A percentile compares a stretch with the other conserved stretches of the same genome.
Evolutionary conservation across 2,329 filamentous ascomycete genomes (phyloP).

Genomic region (Ceratocystis lukuohia): DNA sequence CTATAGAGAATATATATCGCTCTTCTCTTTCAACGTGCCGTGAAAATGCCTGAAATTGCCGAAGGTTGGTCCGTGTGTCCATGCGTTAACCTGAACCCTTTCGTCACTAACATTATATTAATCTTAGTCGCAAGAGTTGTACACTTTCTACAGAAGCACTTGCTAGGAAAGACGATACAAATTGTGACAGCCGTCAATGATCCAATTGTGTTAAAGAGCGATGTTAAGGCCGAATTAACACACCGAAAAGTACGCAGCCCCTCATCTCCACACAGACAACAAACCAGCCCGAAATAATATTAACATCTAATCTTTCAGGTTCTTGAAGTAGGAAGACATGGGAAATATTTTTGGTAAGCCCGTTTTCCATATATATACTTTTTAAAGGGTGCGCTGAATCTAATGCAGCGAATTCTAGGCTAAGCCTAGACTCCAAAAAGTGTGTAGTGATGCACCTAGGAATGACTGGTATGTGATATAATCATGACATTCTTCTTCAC

Average conservation of each 20-base stretch:
- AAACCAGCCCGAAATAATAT: neutral
- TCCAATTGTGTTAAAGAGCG: conserved; percentile 73
- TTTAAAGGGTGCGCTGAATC: neutral
- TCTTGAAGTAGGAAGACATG: conserved; percentile 62
- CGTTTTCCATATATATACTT: neutral
- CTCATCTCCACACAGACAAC: neutral
- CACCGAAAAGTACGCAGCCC: conserved; percentile 1
- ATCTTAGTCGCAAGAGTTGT: conserved; percentile 63
- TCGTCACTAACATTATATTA: neutral
- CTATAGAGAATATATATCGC: too few species aligned
- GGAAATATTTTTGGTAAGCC: conserved; percentile 82
- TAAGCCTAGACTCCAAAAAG: conserved; percentile 55
- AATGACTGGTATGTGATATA: conserved; percentile 40
- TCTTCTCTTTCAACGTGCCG: too few species aligned
- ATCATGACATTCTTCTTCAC: neutral
- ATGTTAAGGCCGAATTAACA: conserved; percentile 50
- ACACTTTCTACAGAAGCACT: conserved; percentile 66
- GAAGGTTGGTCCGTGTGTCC: conserved; percentile 33
- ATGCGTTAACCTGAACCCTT: conserved; percentile 3
- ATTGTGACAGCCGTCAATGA: conserved; percentile 64
- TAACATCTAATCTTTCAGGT: conserved; percentile 34
- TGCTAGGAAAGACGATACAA: conserved; percentile 70
- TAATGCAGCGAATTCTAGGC: conserved; percentile 24
- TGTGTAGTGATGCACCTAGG: conserved; percentile 86
- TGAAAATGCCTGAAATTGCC: conserved; percentile 47